phyloP scores from a whole-genome alignment of 1,284 basidiomycete species.

The Cronartium quercuum region DNA sequence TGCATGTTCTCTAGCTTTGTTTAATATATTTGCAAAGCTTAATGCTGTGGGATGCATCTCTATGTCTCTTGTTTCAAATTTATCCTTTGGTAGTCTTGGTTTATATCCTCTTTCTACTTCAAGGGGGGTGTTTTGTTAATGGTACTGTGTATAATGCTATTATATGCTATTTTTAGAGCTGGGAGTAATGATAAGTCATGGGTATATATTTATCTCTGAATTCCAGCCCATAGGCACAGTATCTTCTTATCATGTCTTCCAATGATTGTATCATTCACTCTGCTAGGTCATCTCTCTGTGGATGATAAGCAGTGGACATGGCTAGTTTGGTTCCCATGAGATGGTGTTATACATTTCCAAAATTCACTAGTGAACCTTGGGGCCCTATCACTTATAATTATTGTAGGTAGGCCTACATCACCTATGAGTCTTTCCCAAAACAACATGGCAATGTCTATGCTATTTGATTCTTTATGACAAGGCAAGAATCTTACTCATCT shows the following conservation, averaged over 20 bases:
- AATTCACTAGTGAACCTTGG: background rate
- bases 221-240: background rate
- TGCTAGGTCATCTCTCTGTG: too few species aligned
- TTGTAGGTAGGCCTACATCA: background rate
- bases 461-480: background rate
- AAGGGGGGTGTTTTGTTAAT: background rate
- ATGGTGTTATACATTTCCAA: background rate
- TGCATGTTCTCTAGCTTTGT: background rate
- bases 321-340: background rate
- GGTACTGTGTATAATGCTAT: background rate
- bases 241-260: background rate
- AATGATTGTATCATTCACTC: background rate
- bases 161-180: conserved; percentile 9
- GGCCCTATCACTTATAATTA: background rate
- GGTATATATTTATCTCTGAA: background rate
- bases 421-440: background rate
- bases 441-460: background rate
- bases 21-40: background rate
- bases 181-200: background rate
- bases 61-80: background rate
- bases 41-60: background rate
- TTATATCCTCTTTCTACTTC: background rate
- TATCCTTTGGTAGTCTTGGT: background rate
- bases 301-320: conserved; percentile 11
- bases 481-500: background rate